These are phyloP conservation scores for Leishmania tarentolae DNA, from an alignment of 208 protist species.

Conservation along the genomic window DNA sequence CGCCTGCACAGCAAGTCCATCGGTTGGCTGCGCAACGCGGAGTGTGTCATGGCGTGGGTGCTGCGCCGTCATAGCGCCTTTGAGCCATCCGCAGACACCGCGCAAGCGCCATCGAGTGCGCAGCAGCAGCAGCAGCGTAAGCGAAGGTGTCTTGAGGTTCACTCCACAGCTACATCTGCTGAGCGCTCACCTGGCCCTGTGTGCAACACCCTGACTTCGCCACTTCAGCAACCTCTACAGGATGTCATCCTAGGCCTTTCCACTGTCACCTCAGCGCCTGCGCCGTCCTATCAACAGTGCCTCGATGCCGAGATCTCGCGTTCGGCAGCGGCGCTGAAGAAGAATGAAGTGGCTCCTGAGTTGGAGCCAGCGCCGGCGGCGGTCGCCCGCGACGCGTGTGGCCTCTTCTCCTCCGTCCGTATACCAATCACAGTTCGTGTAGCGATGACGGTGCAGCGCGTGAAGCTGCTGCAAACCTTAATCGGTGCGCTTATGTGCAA, in stretches of 20 bases:
- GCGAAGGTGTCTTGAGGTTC: slow-evolving; percentile 24
- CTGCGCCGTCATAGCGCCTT: slow-evolving; percentile 26
- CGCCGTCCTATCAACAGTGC: slow-evolving; percentile 14
- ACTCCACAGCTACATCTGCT: not conserved
- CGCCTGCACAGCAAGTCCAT: slow-evolving; percentile 13
- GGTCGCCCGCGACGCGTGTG: not conserved
- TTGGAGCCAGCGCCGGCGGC: not conserved
- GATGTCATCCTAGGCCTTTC: slow-evolving; percentile 13
- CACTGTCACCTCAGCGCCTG: not conserved
- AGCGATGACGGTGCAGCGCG: slow-evolving; percentile 30
- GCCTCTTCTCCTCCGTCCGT: slow-evolving; percentile 5
- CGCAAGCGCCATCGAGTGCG: not conserved
- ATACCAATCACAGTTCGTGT: slow-evolving; percentile 21
- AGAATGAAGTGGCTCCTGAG: not conserved
- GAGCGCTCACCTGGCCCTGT: not conserved
- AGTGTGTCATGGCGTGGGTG: slow-evolving; percentile 38
- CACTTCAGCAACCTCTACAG: slow-evolving; percentile 14
- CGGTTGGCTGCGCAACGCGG: slow-evolving; percentile 32
- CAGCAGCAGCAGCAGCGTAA: slow-evolving; percentile 30
- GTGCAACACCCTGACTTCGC: not conserved
- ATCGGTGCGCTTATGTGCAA: slow-evolving; percentile 10
- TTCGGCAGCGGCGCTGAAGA: not conserved
- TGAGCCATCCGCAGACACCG: not conserved
- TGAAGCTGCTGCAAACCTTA: slow-evolving; percentile 30
- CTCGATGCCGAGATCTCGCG: slow-evolving; percentile 10